These are phyloP conservation scores for Kluyveromyces siamensis DNA, from an alignment of 805 yeast species.

Conservation along the genomic window DNA sequence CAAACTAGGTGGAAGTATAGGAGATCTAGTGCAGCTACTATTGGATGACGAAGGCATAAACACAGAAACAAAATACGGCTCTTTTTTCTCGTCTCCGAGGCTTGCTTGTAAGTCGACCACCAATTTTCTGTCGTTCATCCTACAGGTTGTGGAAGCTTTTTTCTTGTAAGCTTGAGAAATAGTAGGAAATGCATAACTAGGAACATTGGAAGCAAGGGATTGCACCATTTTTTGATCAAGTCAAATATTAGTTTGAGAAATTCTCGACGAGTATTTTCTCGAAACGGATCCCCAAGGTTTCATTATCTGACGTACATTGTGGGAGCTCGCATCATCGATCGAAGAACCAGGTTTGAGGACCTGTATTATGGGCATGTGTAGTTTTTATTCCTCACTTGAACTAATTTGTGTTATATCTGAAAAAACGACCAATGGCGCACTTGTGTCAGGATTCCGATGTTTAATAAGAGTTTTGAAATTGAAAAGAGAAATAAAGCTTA, in stretches of 20 bases:
- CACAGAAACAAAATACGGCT: neutral
- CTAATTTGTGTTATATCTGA: too few species aligned
- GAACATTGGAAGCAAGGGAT: neutral
- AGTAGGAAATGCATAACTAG: neutral
- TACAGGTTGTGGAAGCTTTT: neutral
- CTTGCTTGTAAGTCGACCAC: too few species aligned
- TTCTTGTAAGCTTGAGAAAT: neutral
- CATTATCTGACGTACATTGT: neutral
- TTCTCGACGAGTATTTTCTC: neutral
- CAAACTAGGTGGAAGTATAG: too few species aligned
- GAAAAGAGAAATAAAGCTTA: too few species aligned
- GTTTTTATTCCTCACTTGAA: too few species aligned
- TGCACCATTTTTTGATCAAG: neutral
- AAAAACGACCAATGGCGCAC: too few species aligned
- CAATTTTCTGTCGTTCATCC: too few species aligned
- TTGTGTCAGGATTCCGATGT: too few species aligned
- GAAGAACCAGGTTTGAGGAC: too few species aligned
- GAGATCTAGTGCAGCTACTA: too few species aligned
- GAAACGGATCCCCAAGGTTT: neutral
- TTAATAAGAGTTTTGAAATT: too few species aligned
- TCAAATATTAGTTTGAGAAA: neutral
- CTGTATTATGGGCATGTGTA: too few species aligned
- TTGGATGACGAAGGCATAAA: neutral
- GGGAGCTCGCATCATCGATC: neutral
- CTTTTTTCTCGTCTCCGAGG: neutral